Conservation (phyloP, 768 basidiomycete genomes). For the Boletus fagicola region DNA sequence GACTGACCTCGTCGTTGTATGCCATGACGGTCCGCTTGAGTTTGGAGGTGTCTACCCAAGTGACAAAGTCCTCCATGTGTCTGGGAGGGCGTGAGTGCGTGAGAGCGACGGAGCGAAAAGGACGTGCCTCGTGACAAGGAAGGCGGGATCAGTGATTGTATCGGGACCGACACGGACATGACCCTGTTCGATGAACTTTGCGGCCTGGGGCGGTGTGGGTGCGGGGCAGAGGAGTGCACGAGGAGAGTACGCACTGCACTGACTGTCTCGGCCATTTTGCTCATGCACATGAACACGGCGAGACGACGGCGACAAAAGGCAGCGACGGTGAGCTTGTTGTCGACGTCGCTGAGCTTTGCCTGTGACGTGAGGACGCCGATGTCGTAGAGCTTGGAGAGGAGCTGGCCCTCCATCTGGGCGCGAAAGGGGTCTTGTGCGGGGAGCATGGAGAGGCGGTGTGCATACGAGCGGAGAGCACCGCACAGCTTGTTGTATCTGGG, state of each 20-base stretch:
- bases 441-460: slow-evolving; percentile 83
- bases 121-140: slow-evolving; percentile 80
- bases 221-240: slow-evolving; percentile 4
- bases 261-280: slow-evolving; percentile 95
- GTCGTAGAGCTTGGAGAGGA: slow-evolving; percentile 95
- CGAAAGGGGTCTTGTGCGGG: slow-evolving; percentile 90
- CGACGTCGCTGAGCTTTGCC: slow-evolving; percentile 90
- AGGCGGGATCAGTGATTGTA: slow-evolving; percentile 94
- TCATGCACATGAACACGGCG: slow-evolving; percentile 87
- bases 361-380: slow-evolving; percentile 87
- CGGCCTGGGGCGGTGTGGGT: slow-evolving; percentile 58
- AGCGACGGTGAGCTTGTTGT: slow-evolving; percentile 91
- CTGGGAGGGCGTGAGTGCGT: slow-evolving; percentile 37
- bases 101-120: not conserved
- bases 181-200: slow-evolving; percentile 96
- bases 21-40: slow-evolving; percentile 92
- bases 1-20: slow-evolving; percentile 90
- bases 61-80: slow-evolving; percentile 99
- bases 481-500: slow-evolving; percentile 90
- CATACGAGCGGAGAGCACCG: slow-evolving; percentile 79
- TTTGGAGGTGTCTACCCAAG: slow-evolving; percentile 98
- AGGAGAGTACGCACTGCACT: slow-evolving; percentile 65
- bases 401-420: slow-evolving; percentile 74
- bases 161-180: slow-evolving; percentile 97
- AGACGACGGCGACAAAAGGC: slow-evolving; percentile 91